Conservation (phyloP, 2,329 filamentous ascomycete genomes). For the Diaporthe caulivora region DNA sequence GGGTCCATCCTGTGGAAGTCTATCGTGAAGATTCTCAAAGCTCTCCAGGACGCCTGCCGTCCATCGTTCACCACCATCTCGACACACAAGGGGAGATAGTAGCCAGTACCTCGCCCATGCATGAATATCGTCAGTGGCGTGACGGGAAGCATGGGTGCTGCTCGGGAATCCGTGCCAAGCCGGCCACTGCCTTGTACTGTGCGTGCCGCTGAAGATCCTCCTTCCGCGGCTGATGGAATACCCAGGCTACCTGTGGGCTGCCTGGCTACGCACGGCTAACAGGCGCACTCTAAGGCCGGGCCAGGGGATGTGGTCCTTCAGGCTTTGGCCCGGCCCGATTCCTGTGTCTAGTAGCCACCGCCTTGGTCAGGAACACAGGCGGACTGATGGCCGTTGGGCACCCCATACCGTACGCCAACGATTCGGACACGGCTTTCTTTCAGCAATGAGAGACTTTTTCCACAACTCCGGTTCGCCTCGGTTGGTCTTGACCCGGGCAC, state of each 20-base stretch:
- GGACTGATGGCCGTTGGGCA: background rate
- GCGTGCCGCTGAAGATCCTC: background rate
- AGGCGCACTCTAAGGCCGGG: background rate
- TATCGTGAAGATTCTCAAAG: background rate
- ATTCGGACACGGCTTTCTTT: constrained; percentile 8
- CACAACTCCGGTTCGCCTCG: background rate
- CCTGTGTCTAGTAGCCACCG: background rate
- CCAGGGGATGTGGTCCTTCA: background rate
- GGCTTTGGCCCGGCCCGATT: constrained; percentile 5
- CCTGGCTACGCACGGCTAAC: too few relatives aligned
- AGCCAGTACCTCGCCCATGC: too few relatives aligned
- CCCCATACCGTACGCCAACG: constrained; percentile 7
- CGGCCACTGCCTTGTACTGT: constrained; percentile 5
- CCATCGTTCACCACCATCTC: too few relatives aligned
- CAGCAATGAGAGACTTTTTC: constrained; percentile 8
- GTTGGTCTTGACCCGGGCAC: constrained; percentile 11
- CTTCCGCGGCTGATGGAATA: background rate
- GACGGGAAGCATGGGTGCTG: background rate
- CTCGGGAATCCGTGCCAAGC: constrained; percentile 13
- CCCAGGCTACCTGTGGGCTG: too few relatives aligned
- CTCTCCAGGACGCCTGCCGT: too few relatives aligned
- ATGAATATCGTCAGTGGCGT: constrained; percentile 17
- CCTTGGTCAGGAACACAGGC: background rate
- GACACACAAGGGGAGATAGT: too few relatives aligned
- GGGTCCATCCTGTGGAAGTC: background rate